phyloP scores from a whole-genome alignment of 805 yeast genomes.

The Sungouiella thailandica region DNA sequence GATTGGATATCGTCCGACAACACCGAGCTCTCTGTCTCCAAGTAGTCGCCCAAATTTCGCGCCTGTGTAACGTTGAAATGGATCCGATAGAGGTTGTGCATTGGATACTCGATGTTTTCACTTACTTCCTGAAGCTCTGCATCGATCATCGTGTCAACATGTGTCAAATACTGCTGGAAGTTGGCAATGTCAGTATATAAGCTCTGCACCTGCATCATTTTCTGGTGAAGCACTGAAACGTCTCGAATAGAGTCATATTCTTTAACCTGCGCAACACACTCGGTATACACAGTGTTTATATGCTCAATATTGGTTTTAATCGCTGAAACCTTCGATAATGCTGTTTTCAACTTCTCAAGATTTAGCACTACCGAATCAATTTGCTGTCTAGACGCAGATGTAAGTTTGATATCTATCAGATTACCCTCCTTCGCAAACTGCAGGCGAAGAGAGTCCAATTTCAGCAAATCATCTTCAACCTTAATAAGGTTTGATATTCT shows the following conservation, averaged over 20 bases:
- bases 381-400: conserved; percentile 62
- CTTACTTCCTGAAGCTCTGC: conserved; percentile 29
- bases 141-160: conserved; percentile 51
- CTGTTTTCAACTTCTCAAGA: conserved; percentile 45
- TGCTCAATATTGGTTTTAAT: conserved; percentile 37
- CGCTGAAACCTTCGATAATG: conserved; percentile 29
- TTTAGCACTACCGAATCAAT: conserved; percentile 51
- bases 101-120: conserved; percentile 32
- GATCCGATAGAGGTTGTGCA: conserved; percentile 55
- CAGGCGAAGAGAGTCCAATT: conserved; percentile 46
- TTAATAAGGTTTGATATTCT: conserved; percentile 36
- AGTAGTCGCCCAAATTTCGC: conserved; percentile 74
- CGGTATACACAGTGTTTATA: conserved; percentile 50
- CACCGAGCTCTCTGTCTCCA: conserved; percentile 47
- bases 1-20: conserved; percentile 60
- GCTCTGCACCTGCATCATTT: conserved; percentile 62
- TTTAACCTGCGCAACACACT: conserved; percentile 53
- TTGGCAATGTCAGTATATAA: conserved; percentile 59
- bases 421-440: conserved; percentile 66
- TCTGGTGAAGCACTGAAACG: conserved; percentile 65
- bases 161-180: conserved; percentile 46
- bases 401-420: conserved; percentile 69
- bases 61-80: conserved; percentile 69
- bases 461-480: conserved; percentile 50
- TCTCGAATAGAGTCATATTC: conserved; percentile 66